Evolutionary conservation across 768 basidiomycete species (phyloP).

Genomic region (Pholiota conissans): DNA sequence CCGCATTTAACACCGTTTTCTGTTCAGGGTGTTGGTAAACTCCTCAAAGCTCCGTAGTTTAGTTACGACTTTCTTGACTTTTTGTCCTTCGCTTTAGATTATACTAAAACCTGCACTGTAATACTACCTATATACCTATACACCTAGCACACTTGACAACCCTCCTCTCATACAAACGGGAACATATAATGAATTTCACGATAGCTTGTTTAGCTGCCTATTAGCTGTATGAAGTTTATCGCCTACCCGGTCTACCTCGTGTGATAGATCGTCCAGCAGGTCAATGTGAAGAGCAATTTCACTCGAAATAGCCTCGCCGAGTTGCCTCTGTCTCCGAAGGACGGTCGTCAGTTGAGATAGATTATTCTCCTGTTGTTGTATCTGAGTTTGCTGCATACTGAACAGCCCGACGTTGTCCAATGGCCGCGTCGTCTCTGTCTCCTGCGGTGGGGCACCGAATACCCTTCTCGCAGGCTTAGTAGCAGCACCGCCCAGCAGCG

Average conservation of each 20-base stretch:
- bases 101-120: conserved; percentile 24
- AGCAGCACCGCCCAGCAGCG: conserved; percentile 52
- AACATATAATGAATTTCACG: conserved; percentile 32
- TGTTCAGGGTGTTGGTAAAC: conserved; percentile 57
- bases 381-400: conserved; percentile 76
- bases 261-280: conserved; percentile 75
- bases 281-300: conserved; percentile 88
- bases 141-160: conserved; percentile 10
- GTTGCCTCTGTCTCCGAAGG: conserved; percentile 78
- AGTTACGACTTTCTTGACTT: neutral
- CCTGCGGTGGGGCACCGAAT: conserved; percentile 75
- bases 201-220: conserved; percentile 79
- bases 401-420: conserved; percentile 83
- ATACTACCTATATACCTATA: conserved; percentile 22
- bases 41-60: conserved; percentile 38
- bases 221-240: conserved; percentile 79
- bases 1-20: neutral
- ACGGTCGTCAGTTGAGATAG: conserved; percentile 80
- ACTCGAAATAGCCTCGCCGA: conserved; percentile 82
- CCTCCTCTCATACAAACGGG: conserved; percentile 1
- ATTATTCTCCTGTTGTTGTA: conserved; percentile 83
- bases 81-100: conserved; percentile 14
- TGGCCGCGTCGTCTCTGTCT: conserved; percentile 85
- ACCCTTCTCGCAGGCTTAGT: conserved; percentile 64
- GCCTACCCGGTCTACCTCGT: conserved; percentile 76